phyloP scores from a whole-genome alignment of 371 early-diverging fungal genomes.

The Circinella minor region DNA sequence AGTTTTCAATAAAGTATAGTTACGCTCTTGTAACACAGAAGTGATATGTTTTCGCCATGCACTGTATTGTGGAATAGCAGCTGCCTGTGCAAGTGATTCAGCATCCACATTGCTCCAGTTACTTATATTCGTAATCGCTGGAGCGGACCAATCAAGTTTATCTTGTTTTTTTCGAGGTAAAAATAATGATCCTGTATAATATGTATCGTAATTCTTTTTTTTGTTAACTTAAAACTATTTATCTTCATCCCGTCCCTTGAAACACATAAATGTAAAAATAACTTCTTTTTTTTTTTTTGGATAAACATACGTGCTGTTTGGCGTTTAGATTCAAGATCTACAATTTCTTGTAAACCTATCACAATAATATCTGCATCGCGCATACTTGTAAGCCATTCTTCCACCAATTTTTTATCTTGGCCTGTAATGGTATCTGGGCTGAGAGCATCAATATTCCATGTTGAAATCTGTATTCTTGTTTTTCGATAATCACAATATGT shows the following conservation, averaged over 20 bases:
- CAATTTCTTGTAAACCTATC: conserved; percentile 87
- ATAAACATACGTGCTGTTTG: conserved; percentile 64
- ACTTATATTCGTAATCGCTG: not conserved
- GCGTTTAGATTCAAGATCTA: conserved; percentile 80
- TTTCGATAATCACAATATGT: conserved; percentile 66
- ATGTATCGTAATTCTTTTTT: too few relatives aligned
- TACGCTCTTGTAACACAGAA: conserved; percentile 32
- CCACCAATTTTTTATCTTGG: conserved; percentile 44
- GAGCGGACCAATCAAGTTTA: not conserved
- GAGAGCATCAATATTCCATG: conserved; percentile 83
- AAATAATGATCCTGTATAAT: conserved; percentile 12
- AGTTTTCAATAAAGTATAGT: conserved; percentile 59
- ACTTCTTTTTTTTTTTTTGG: not conserved
- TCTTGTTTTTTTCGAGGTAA: conserved; percentile 17
- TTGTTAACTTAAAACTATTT: too few relatives aligned
- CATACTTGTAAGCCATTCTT: conserved; percentile 55
- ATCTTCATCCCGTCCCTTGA: not conserved
- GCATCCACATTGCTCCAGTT: not conserved
- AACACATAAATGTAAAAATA: too few relatives aligned
- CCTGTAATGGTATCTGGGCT: conserved; percentile 54
- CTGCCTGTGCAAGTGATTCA: conserved; percentile 17
- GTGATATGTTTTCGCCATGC: conserved; percentile 68
- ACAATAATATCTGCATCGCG: conserved; percentile 79
- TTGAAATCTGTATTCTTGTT: conserved; percentile 67
- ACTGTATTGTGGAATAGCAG: conserved; percentile 55